Base-by-base conservation (phyloP, 768 basidiomycete genomes). In the Termitomyces sp. region DNA sequence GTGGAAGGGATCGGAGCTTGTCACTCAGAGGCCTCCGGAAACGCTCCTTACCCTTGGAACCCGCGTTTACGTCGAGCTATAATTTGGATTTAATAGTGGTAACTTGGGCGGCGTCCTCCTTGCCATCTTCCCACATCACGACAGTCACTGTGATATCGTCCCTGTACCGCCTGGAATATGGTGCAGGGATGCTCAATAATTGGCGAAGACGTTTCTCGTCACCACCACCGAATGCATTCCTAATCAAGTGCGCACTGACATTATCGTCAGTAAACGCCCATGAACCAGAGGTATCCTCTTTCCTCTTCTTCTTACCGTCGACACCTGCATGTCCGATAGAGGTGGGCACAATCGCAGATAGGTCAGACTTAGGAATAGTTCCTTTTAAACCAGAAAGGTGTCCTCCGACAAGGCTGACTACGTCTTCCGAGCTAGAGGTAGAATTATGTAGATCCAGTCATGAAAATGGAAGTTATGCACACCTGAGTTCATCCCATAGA, bases 171-270 rank as follows among this genome's bases (percentile, higher is more conserved):
- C 93, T 77, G 28, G 92, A 85, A 61, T 82, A 72, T 16, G 91
- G 90, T 5, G 89, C 77, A n/a, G 92, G 90, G 46, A 95, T 93
- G 69, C 91, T 93, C 66, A 94, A 72, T 55, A 84, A 60, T 67
- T 74, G 78, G 51, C 84, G 79, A 58, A 95, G 76, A 51, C 72
- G 70, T 48, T 57, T 66, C 54, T 81, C 76, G 66, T 94, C 82
- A 2, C 82, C 89, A 31, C 94, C 92, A n/a, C 92, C 92, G 58
- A 94, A 84, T n/a, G 93, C 91, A 66, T 96, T 96, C 60, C 93
- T 80, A 57, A 95, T 92, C 18, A 96, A 74, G 70, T 95, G 94
- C 39, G 88, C 84, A 59, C 87, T 81, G 55, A 90, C 66, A 64
- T 93, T 90, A 18, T 86, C 85, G 65, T 94, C 91, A 49, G 77